Base-by-base conservation (phyloP, 2,329 filamentous ascomycete genomes). In the Sporothrix schenckii region DNA sequence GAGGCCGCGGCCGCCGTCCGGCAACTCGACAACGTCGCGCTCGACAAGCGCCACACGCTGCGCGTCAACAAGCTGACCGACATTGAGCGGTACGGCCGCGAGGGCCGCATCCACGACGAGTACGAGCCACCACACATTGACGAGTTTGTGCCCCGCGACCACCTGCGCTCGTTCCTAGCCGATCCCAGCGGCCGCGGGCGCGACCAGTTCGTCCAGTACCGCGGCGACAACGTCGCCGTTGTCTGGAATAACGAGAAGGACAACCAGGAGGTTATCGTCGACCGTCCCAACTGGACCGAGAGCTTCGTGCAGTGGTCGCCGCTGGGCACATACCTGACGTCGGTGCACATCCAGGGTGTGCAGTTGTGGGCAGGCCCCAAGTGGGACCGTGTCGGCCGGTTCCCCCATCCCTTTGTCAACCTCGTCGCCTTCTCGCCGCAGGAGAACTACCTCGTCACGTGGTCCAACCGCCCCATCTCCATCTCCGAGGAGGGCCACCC, bases 171-270 rank as follows among this genome's bases (percentile, higher is more conserved):
- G 80, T 99, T 93, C 90, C 85, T 99, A 76, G 91, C 91, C 74
- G 95, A 99, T 78, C 85, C 90, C 71, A 84, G 84, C 69, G 88
- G 86, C 69, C 93, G 93, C 75, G 93, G 93, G 75, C 90, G 95
- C 73, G 95, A 99, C 79, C 94, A 99, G 84, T 95, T 98, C 77
- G 92, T 92, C 80, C 93, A 98, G 88, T 97, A 92, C 85, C 90
- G 92, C 68, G 92, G 90, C 75, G 95, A 99, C 68, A 91, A 90
- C 73, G 95, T 99, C 50, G 94, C 93, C 72, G 91, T 99, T 6
- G 97, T 92, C 86, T 99, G 94, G 94, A 98, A 98, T 84, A 97
- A 96, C 85, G 95, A 97, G 83, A 94, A 91, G 81, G 94, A 97
- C 72, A 81, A 86, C 27, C 93, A 94, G 4, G 95, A 99, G 81